Base-by-base conservation (phyloP, 2,329 filamentous ascomycete genomes). In the Stagonosporopsis chrysanthemi region DNA sequence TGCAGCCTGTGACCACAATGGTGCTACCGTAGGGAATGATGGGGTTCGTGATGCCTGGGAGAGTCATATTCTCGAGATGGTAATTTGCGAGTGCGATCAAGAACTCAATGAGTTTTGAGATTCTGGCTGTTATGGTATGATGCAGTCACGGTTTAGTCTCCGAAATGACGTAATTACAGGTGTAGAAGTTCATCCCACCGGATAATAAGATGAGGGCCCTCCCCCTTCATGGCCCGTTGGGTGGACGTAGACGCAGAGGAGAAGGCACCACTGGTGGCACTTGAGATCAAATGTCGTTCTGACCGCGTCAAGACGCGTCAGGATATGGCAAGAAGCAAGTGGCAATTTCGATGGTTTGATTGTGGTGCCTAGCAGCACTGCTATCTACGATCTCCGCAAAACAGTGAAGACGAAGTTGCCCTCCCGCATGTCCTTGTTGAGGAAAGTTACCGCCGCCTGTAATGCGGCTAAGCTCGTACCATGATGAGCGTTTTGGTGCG, bases 1-100 rank as follows among this genome's bases (percentile, higher is more conserved):
- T 77, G 6, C 64, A 69, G 11, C 75, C 75, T 0, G 75, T 77
- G 2, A 77, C 71, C 8, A 78, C 66, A 26, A 77, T 45, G 4
- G 59, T 68, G 17, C 66, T 62, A 29, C 68, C 71, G 4, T 70
- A 65, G 1, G 65, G 46, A 15, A 73, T 54, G 15, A 58, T 49
- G 15, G 65, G 52, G 8, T 61, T 58, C 42, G 58, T 54, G 62
- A 70, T 69, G 24, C 54, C 48, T 4, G 48, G 43, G 8, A 57
- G 23, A 6, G 56, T 52, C 40, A 26, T 45, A 6, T 14, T 42
- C 11, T 33, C 7, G 11, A 41, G 22, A 31, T 11, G 23, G 2
- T 43, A 4, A n/a, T 6, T 43, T 28, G 12, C 1, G 24, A 28
- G 9, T 3, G 11, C 19, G 11, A 19, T 23, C 19, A 15, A 6